Percentiles rank a stretch among this genome's conserved stretches.
These are phyloP conservation scores for Pascua guehoae DNA, from an alignment of 1,284 basidiomycete species.

Conservation along the genomic window DNA sequence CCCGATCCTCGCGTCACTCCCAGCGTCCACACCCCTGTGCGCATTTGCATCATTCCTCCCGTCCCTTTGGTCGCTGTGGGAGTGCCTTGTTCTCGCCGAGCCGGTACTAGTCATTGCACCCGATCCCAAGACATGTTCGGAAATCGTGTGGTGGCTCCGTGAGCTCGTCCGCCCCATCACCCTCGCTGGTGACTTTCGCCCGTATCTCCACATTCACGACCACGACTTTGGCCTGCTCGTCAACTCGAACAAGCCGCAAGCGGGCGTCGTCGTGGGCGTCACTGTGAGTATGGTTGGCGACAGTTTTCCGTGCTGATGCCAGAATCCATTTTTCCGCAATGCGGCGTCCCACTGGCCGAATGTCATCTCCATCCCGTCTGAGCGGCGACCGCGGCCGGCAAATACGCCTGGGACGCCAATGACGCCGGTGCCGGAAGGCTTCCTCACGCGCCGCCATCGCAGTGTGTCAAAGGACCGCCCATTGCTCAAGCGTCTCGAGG, in stretches of 20 bases:
- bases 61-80: slow-evolving; percentile 91
- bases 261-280: slow-evolving; percentile 80
- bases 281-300: slow-evolving; percentile 56
- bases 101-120: slow-evolving; percentile 80
- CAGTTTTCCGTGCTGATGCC: background rate
- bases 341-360: slow-evolving; percentile 92
- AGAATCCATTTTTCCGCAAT: slow-evolving; percentile 85
- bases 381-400: slow-evolving; percentile 21
- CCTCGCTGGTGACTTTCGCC: slow-evolving; percentile 77
- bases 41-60: slow-evolving; percentile 71
- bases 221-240: slow-evolving; percentile 72
- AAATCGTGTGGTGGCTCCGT: slow-evolving; percentile 84
- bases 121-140: slow-evolving; percentile 69
- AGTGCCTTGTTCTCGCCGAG: slow-evolving; percentile 81
- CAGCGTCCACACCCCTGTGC: slow-evolving; percentile 65
- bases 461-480: slow-evolving; percentile 78
- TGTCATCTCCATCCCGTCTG: slow-evolving; percentile 51
- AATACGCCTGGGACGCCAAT: background rate
- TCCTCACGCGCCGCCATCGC: slow-evolving; percentile 70
- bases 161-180: slow-evolving; percentile 89
- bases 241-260: slow-evolving; percentile 75
- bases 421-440: slow-evolving; percentile 63
- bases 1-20: slow-evolving; percentile 73
- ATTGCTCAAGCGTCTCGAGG: slow-evolving; percentile 55
- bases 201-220: slow-evolving; percentile 95